These are phyloP conservation scores for Linnemannia schmuckeri DNA, from an alignment of 192 early-diverging fungal species.

Conservation along the genomic window DNA sequence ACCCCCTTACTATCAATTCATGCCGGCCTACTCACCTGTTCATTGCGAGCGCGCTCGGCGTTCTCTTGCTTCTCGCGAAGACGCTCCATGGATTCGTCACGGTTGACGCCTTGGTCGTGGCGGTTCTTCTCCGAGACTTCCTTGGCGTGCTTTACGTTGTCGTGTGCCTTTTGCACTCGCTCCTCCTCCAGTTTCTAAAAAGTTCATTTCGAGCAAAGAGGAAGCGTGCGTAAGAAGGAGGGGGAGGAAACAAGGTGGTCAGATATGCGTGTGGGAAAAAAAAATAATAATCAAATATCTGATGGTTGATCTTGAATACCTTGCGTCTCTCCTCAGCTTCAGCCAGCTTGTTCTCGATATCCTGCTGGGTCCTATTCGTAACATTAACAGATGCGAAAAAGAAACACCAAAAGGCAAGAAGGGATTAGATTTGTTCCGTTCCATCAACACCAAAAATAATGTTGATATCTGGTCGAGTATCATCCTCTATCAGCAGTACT, in stretches of 20 bases:
- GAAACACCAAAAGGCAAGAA: neutral
- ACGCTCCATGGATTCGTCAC: constrained; percentile 41
- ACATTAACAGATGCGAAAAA: neutral
- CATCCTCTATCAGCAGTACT: neutral
- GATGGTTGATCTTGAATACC: constrained; percentile 11
- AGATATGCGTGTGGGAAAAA: neutral
- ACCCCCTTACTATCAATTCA: constrained; percentile 1
- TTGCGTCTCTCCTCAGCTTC: constrained; percentile 54
- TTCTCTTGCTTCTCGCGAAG: constrained; percentile 53
- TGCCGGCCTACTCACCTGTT: constrained; percentile 25
- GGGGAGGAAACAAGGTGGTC: neutral
- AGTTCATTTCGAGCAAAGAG: neutral
- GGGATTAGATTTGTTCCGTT: neutral
- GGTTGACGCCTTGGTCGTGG: constrained; percentile 28
- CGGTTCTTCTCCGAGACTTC: constrained; percentile 40
- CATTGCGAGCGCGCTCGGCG: constrained; percentile 41
- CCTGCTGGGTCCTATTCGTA: constrained; percentile 36
- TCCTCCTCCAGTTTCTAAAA: constrained; percentile 48
- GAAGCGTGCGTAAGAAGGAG: neutral
- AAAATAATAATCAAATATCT: neutral
- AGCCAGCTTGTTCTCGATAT: constrained; percentile 48
- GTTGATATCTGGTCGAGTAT: neutral
- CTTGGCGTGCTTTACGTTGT: constrained; percentile 49
- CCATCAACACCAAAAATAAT: neutral
- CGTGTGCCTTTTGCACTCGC: constrained; percentile 49